A percentile compares a stretch with the other conserved stretches of the same genome.
These are phyloP conservation scores for Neoarthrinium moseri DNA, from an alignment of 2,329 filamentous ascomycete genomes.

Conservation along the genomic window DNA sequence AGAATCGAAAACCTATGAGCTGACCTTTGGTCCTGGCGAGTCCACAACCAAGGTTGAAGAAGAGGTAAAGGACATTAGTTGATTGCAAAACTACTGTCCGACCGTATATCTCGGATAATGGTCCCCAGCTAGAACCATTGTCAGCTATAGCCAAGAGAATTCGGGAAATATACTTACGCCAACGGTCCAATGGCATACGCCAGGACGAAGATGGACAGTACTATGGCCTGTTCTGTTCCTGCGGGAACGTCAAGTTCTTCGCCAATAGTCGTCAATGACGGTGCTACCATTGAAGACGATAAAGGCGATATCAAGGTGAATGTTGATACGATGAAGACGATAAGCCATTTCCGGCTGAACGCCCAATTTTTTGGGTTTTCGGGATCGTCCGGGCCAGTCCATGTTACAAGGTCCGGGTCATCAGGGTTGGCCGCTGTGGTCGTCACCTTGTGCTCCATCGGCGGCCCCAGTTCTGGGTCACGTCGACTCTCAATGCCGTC, in stretches of 20 bases:
- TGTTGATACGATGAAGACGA: constrained; percentile 51
- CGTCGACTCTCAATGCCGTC: constrained; percentile 37
- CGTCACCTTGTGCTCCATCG: constrained; percentile 18
- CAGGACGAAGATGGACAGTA: constrained; percentile 53
- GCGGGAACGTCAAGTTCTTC: constrained; percentile 50
- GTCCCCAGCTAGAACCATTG: constrained; percentile 34
- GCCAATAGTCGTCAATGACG: constrained; percentile 49
- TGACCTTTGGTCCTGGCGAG: constrained; percentile 49
- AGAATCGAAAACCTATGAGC: constrained; percentile 57
- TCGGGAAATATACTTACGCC: constrained; percentile 25
- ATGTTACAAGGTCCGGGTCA: constrained; percentile 42
- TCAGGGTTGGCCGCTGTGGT: constrained; percentile 22
- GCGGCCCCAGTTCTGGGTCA: constrained; percentile 32
- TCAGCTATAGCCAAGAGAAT: not conserved
- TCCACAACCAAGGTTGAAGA: constrained; percentile 61
- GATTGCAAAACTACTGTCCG: constrained; percentile 52
- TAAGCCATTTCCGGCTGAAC: constrained; percentile 53
- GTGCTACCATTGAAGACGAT: constrained; percentile 57
- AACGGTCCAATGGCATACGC: constrained; percentile 53
- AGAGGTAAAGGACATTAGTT: constrained; percentile 45
- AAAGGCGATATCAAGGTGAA: constrained; percentile 63
- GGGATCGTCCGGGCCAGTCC: constrained; percentile 53
- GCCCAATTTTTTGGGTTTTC: constrained; percentile 57
- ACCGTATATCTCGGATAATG: constrained; percentile 55
- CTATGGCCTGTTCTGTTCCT: constrained; percentile 36